These are phyloP conservation scores for Pseudozyma tsukubaensis DNA, from an alignment of 1,284 basidiomycete genomes.

Conservation along the genomic window DNA sequence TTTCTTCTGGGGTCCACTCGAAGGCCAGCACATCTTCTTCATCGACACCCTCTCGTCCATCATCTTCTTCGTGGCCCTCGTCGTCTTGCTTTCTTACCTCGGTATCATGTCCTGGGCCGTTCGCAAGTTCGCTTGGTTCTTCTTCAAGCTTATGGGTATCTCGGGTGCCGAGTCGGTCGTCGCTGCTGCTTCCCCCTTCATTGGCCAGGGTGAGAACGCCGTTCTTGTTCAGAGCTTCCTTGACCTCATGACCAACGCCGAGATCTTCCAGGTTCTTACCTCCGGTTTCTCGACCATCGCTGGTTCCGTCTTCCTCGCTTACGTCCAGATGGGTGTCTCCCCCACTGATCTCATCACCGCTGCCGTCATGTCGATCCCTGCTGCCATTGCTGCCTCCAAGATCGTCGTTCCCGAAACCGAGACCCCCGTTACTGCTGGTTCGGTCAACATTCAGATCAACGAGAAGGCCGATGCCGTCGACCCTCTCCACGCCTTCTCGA, in stretches of 20 bases:
- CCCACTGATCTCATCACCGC: slow-evolving; percentile 84
- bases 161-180: slow-evolving; percentile 88
- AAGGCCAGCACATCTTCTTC: slow-evolving; percentile 59
- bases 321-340: slow-evolving; percentile 83
- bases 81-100: slow-evolving; percentile 73
- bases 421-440: slow-evolving; percentile 85
- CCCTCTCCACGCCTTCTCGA: slow-evolving; percentile 86
- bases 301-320: slow-evolving; percentile 86
- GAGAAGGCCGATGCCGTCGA: slow-evolving; percentile 72
- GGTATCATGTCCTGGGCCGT: slow-evolving; percentile 62
- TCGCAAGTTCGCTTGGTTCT: slow-evolving; percentile 80
- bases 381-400: slow-evolving; percentile 90
- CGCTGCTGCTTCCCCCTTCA: slow-evolving; percentile 88
- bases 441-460: slow-evolving; percentile 81
- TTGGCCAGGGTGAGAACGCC: slow-evolving; percentile 73
- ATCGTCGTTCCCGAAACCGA: slow-evolving; percentile 84
- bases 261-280: slow-evolving; percentile 88
- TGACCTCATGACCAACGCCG: slow-evolving; percentile 86
- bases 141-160: slow-evolving; percentile 81
- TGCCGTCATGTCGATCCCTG: slow-evolving; percentile 93
- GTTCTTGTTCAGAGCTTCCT: slow-evolving; percentile 77
- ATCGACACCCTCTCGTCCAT: slow-evolving; percentile 74
- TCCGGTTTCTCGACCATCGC: slow-evolving; percentile 87
- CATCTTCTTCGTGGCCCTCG: slow-evolving; percentile 75
- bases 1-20: slow-evolving; percentile 60